Conservation (phyloP, 768 basidiomycete genomes). For the Naematelia encephala region DNA sequence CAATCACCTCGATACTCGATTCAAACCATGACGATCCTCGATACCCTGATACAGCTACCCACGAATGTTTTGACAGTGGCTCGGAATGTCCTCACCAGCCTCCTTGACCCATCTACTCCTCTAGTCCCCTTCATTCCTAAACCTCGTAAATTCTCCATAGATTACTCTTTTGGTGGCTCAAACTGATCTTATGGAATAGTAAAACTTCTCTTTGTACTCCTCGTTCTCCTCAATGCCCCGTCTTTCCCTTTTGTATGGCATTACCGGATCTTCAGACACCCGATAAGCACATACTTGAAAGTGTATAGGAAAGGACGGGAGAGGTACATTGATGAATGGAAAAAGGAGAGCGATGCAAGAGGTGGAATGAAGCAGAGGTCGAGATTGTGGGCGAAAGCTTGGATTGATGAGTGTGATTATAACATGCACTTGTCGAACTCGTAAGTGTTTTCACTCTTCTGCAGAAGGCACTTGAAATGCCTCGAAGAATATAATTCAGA, state of each 20-base stretch:
- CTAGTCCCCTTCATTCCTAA: slow-evolving; percentile 24
- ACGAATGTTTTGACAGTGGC: background rate
- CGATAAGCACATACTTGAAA: slow-evolving; percentile 29
- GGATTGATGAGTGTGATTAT: slow-evolving; percentile 44
- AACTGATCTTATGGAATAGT: slow-evolving; percentile 28
- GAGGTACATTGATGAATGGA: slow-evolving; percentile 35
- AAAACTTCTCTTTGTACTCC: slow-evolving; percentile 35
- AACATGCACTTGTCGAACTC: slow-evolving; percentile 44
- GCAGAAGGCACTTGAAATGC: background rate
- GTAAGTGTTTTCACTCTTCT: slow-evolving; percentile 17
- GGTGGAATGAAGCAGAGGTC: slow-evolving; percentile 29
- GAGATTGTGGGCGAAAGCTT: slow-evolving; percentile 25
- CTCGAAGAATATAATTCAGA: background rate
- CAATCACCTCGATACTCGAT: background rate
- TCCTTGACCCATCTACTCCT: slow-evolving; percentile 7
- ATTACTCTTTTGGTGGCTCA: no score
- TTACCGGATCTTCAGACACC: slow-evolving; percentile 33
- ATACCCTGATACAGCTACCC: background rate
- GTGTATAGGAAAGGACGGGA: slow-evolving; percentile 29
- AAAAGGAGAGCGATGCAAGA: slow-evolving; percentile 5
- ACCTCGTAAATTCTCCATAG: slow-evolving; percentile 8
- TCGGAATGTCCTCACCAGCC: background rate
- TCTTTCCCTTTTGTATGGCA: slow-evolving; percentile 46
- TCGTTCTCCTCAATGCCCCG: slow-evolving; percentile 37
- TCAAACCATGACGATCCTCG: background rate